phyloP scores from a whole-genome alignment of 2,329 filamentous ascomycete species.

The Aureobasidium musti region DNA sequence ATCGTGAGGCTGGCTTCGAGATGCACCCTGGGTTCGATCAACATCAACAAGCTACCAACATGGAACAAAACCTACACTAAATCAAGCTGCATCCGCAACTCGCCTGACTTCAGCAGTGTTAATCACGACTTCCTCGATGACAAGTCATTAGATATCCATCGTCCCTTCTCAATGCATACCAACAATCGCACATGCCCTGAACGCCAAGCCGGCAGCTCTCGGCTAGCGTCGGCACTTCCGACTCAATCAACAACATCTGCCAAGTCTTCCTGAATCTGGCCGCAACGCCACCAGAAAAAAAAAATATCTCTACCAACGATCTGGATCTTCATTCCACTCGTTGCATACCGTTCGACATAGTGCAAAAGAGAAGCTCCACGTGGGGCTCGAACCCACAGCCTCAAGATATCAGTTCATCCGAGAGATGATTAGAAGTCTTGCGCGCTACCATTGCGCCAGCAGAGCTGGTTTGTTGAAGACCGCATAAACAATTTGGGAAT shows the following conservation, averaged over 20 bases:
- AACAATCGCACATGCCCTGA: no score
- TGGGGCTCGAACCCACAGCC: slow-evolving; percentile 31
- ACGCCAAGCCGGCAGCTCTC: neutral
- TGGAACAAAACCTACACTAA: no score
- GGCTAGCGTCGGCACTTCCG: neutral
- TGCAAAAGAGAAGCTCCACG: slow-evolving; percentile 16
- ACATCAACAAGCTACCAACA: neutral
- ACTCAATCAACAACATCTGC: neutral
- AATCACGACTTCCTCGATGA: neutral
- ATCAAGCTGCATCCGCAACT: no score
- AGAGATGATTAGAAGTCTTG: slow-evolving; percentile 32
- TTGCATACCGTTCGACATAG: neutral
- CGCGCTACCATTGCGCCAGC: slow-evolving; percentile 35
- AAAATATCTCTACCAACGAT: neutral
- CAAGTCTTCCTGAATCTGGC: neutral
- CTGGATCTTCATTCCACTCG: neutral
- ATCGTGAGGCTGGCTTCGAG: neutral
- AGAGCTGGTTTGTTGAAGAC: neutral
- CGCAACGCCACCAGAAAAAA: neutral
- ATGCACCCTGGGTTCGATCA: neutral
- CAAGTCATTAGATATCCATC: neutral
- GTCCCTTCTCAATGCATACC: no score
- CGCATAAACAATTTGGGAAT: neutral
- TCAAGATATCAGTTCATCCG: slow-evolving; percentile 29
- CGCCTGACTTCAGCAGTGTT: no score